A percentile compares a stretch with the other conserved stretches of the same genome.
phyloP scores from a whole-genome alignment of 2,329 filamentous ascomycete species.

The Tolypocladium guangdongense region DNA sequence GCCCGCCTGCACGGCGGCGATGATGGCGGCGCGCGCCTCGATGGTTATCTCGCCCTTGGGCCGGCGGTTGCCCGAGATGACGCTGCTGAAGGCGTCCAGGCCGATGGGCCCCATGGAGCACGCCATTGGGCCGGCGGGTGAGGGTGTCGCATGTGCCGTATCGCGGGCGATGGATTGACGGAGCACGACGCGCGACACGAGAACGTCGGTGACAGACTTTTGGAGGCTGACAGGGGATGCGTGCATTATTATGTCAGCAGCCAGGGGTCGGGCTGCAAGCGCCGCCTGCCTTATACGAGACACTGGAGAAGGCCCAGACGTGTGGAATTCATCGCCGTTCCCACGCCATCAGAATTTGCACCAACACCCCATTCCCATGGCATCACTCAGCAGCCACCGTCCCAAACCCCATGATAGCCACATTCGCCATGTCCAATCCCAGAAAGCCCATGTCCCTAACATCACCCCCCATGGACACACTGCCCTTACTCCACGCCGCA shows the following conservation, averaged over 20 bases:
- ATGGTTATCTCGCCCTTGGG: neutral
- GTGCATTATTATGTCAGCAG: too few species aligned
- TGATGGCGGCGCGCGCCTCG: constrained; percentile 2
- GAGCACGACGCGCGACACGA: too few species aligned
- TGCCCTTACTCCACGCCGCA: constrained; percentile 13
- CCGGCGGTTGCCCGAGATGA: neutral
- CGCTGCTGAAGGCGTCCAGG: neutral
- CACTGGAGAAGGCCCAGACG: neutral
- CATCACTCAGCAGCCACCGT: neutral
- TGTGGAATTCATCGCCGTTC: neutral
- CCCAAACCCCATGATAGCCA: constrained; percentile 10
- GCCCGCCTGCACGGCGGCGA: constrained; percentile 2
- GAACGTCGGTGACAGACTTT: neutral
- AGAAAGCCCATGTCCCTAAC: constrained; percentile 12
- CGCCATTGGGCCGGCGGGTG: neutral
- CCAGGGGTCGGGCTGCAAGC: too few species aligned
- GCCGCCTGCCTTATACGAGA: too few species aligned
- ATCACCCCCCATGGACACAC: constrained; percentile 12
- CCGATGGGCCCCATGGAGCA: constrained; percentile 14
- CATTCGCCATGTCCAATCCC: constrained; percentile 8
- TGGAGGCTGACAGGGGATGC: neutral
- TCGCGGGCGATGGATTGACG: neutral
- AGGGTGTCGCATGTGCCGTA: neutral
- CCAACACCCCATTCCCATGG: neutral
- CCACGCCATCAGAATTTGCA: neutral